Evolutionary conservation across 306 rosid species (phyloP), one percentile per base, ranked within the genome.

Genomic region (Vigna reflexopilosa): DNA sequence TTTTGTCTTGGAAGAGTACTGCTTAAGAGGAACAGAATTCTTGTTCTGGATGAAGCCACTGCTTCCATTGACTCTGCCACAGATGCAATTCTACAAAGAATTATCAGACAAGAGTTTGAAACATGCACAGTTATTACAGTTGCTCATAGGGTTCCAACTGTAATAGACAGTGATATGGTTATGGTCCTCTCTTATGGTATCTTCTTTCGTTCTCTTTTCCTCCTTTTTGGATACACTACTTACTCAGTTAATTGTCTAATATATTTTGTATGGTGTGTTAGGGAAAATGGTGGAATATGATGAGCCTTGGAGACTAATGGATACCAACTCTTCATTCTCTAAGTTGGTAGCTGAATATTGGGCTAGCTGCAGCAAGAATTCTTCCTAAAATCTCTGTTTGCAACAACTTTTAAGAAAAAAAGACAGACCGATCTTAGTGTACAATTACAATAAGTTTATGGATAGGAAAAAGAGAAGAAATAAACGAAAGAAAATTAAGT

Each of bases 141-240:
- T 11, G 94, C 98, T 84, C 96, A 93, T 17, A 83, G 95, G 83
- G 91, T 93, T 76, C 95, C 97, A 22, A 91, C 98, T 10, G 98
- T 91, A 1, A 83, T 88, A 51, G 97, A 91, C 47, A 88, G 97
- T 82, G 91, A 93, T 83, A 87, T 86, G 91, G 98, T 93, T 86
- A 87, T 93, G 93, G 98, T 93, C 56, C 85, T 89, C 22, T 91
- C 98, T 48, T 84, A 82, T 71, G 94, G 96, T 93, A 91, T 47
- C 85, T 51, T 63, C 17, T 38, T 20, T 57, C 32, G 8, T 40
- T 42, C 47, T 9, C 6, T 14, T 13, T 9, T 15, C 7, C 44
- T 61, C 13, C 6, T 61, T 61, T 15, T 30, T 0, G 2, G 2
- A 59, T 61, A 28, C 30, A 30, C 9, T 5, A 3, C 10, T 59